These are phyloP conservation scores for Zygotorulaspora mrakii DNA, from an alignment of 1,139 yeast species.

Conservation along the genomic window DNA sequence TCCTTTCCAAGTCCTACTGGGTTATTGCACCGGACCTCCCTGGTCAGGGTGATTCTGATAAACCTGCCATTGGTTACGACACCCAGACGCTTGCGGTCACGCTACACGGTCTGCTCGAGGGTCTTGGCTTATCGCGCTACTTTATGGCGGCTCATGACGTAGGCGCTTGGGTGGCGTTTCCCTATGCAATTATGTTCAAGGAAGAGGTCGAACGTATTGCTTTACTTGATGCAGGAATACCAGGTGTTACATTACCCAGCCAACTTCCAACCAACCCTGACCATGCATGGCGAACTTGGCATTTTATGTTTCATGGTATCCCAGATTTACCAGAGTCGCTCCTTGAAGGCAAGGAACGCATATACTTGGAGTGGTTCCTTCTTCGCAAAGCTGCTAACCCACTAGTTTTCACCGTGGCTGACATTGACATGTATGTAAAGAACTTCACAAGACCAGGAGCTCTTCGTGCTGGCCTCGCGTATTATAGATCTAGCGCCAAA, in stretches of 20 bases:
- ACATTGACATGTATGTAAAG: constrained; percentile 7
- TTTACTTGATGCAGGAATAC: constrained; percentile 12
- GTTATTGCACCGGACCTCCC: constrained; percentile 11
- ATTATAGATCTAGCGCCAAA: constrained; percentile 6
- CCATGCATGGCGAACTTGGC: constrained; percentile 12
- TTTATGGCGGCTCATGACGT: constrained; percentile 11
- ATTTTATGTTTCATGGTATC: constrained; percentile 8
- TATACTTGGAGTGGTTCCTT: constrained; percentile 11
- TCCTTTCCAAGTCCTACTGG: constrained; percentile 1
- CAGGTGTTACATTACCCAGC: constrained; percentile 10
- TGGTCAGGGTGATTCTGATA: constrained; percentile 15
- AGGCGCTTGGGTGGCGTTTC: constrained; percentile 13
- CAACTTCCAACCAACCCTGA: constrained; percentile 6
- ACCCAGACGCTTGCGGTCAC: constrained; percentile 6
- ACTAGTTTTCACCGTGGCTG: constrained; percentile 6
- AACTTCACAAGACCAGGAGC: constrained; percentile 9
- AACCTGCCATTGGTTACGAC: constrained; percentile 11
- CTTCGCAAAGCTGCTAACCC: constrained; percentile 12
- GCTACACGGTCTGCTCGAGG: constrained; percentile 8
- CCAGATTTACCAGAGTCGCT: constrained; percentile 11
- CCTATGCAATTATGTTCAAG: constrained; percentile 7
- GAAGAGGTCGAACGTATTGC: constrained; percentile 10
- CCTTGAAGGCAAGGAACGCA: constrained; percentile 9
- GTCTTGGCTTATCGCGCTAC: constrained; percentile 3
- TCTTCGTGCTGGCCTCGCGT: constrained; percentile 12